Base-by-base conservation (phyloP, 768 basidiomycete genomes). In the Tulasnella sp. region DNA sequence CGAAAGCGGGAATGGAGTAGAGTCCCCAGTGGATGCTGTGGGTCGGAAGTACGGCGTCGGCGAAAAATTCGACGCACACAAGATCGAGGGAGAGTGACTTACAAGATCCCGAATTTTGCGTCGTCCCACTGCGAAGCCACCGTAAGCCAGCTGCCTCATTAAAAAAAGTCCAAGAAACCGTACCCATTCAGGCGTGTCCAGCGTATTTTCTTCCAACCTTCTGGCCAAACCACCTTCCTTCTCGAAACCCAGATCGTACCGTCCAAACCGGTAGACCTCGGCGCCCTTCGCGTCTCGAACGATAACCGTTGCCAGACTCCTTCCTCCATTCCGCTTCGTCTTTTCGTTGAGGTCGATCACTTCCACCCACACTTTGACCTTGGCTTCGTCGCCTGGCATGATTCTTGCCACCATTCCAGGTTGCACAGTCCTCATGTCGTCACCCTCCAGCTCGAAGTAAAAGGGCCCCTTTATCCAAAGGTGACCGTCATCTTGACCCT, bases 31-130 rank as follows among this genome's bases (percentile, higher is more conserved):
- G 88, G 71, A 90, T 85, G 82, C 88, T 89, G 68, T 19, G 6
- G 31, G 12, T 79, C 4, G 42, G 72, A 18, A 44, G 78, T 27
- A 46, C 77, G 38, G 77, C 21, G 24, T 38, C 18, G 39, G 76
- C 75, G 75, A 58, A 18, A 24, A 8, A 21, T 27, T 44, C 44
- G 44, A 18, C 44, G 16, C 44, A 62, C 56, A 31, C 12, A 16
- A 2, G 40, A 42, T 74, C 71, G 71, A 80, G 75, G 21, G 42
- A 44, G 44, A 44, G 4, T 44, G 34, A 77, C 88, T 82, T 80
- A 90, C 89, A 89, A 90, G 24, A 90, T 90, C 14, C 90, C 90
- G 81, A 86, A 90, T 83, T 90, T 91, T 19, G 87, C 89, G 46
- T 86, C 84, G 79, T 85, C 87, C 87, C 87, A 91, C 89, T 89